Conservation (phyloP, 441 rosid genomes). For the Corymbia citriodora region DNA sequence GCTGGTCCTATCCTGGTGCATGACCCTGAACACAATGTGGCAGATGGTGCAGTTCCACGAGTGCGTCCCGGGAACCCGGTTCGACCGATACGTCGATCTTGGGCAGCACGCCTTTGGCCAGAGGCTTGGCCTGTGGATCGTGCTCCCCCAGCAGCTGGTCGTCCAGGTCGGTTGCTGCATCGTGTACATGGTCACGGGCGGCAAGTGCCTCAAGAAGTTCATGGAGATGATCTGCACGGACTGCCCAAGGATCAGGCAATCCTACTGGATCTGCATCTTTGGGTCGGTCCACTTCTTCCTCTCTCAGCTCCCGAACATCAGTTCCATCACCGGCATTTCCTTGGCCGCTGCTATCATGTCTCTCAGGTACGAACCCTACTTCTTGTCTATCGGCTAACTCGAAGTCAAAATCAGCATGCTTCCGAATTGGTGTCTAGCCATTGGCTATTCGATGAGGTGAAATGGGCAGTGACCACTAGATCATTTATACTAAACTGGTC, state of each 20-base stretch:
- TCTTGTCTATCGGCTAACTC: neutral
- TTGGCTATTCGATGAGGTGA: neutral
- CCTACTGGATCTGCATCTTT: conserved; percentile 87
- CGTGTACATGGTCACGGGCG: conserved; percentile 94
- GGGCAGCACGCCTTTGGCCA: conserved; percentile 78
- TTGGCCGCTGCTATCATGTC: conserved; percentile 93
- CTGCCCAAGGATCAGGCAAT: conserved; percentile 62
- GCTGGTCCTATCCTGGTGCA: conserved; percentile 66
- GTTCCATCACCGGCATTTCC: conserved; percentile 80
- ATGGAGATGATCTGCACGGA: conserved; percentile 64
- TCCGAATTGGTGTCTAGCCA: neutral
- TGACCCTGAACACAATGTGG: conserved; percentile 87
- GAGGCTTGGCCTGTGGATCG: conserved; percentile 81
- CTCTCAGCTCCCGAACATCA: conserved; percentile 87
- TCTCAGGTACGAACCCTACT: conserved; percentile 35
- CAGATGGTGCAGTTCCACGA: conserved; percentile 90
- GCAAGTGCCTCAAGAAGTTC: conserved; percentile 82
- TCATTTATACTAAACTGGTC: neutral
- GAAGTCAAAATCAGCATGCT: neutral
- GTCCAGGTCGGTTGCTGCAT: conserved; percentile 84
- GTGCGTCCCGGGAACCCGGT: conserved; percentile 80
- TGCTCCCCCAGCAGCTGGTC: conserved; percentile 84
- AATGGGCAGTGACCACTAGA: neutral
- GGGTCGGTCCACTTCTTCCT: conserved; percentile 85
- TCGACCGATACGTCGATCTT: conserved; percentile 76